Evolutionary conservation across 306 rosid species (phyloP), one percentile per base, ranked within the genome.

Genomic region (Datisca glomerata): DNA sequence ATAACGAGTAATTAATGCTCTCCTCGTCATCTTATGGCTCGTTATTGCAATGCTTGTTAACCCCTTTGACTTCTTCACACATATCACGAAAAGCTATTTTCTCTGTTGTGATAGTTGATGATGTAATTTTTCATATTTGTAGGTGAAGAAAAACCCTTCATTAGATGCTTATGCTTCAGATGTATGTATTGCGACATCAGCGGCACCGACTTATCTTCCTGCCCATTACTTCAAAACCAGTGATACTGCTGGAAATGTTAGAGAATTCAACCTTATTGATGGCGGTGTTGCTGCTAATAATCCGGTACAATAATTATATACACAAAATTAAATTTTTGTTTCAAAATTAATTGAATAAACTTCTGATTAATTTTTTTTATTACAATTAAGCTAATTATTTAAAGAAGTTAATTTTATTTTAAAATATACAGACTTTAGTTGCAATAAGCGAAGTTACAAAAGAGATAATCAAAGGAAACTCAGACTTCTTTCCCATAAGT

Each of bases 261-360:
- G 29, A 3, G 67, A 73, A 24, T 81, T 73, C 56, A 59, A 81
- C 54, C 93, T 81, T 11, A 55, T 69, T 9, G 93, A 81, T 8
- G 93, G 86, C 12, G 93, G 80, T 5, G 69, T 76, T 20, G 74
- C 83, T 20, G 83, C 86, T 8, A 75, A 79, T 40, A 69, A 80
- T 35, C 92, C 85, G 41, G 91, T 79, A 79, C 12, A 18, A 18
- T 12, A 41, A 8, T 7, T 41, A 20, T 41, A 18, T 8, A 17
- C 23, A 0, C 1, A 18, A 19, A 15, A 12, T 44, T 7, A 11
- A 12, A 8, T 16, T 47, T 10, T 29, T 14, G 11, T 33, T 27
- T n/a, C n/a, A n/a, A n/a, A n/a, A n/a, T n/a, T n/a, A n/a, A n/a
- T n/a, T n/a, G n/a, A n/a, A n/a, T n/a, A n/a, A n/a, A n/a, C n/a